A percentile compares a stretch with the other conserved stretches of the same genome.
These are phyloP conservation scores for Phytopythium montanum DNA, from an alignment of 352 stramenopile species.

Conservation along the genomic window DNA sequence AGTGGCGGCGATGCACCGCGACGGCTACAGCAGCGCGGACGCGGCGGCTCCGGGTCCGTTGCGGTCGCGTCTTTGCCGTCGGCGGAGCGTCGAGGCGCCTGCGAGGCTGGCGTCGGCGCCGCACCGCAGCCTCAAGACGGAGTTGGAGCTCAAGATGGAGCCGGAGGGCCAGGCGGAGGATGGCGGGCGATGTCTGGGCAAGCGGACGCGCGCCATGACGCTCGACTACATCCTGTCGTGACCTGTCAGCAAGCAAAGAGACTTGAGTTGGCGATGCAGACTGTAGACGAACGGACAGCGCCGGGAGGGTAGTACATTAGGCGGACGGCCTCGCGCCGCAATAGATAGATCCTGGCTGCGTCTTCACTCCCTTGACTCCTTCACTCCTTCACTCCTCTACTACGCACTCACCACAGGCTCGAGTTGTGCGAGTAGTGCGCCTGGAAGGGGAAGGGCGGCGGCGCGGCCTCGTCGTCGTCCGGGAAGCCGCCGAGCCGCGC, in stretches of 20 bases:
- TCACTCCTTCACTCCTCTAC: too few relatives aligned
- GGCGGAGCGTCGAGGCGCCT: neutral
- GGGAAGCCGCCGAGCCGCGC: neutral
- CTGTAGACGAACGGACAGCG: slow-evolving; percentile 1
- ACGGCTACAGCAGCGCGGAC: slow-evolving; percentile 6
- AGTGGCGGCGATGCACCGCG: neutral
- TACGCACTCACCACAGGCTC: neutral
- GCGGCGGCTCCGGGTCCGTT: neutral
- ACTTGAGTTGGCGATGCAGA: neutral
- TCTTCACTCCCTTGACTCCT: too few relatives aligned
- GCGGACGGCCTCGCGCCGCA: slow-evolving; percentile 3
- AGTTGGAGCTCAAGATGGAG: too few relatives aligned
- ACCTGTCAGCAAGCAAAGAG: too few relatives aligned
- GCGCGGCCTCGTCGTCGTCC: slow-evolving; percentile 6
- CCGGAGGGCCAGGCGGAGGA: too few relatives aligned
- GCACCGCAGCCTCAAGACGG: neutral
- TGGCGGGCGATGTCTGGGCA: neutral
- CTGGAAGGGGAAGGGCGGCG: slow-evolving; percentile 8
- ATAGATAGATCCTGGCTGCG: slow-evolving; percentile 4
- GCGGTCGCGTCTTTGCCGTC: neutral
- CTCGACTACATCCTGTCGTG: slow-evolving; percentile 28
- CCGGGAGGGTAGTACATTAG: slow-evolving; percentile 3
- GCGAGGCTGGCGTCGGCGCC: neutral
- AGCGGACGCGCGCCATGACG: slow-evolving; percentile 16
- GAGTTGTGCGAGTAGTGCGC: slow-evolving; percentile 1